A percentile compares a stretch with the other conserved stretches of the same genome.
Evolutionary conservation across 371 early-diverging fungal genomes (phyloP).

Genomic region (Actinomortierella wolfii): DNA sequence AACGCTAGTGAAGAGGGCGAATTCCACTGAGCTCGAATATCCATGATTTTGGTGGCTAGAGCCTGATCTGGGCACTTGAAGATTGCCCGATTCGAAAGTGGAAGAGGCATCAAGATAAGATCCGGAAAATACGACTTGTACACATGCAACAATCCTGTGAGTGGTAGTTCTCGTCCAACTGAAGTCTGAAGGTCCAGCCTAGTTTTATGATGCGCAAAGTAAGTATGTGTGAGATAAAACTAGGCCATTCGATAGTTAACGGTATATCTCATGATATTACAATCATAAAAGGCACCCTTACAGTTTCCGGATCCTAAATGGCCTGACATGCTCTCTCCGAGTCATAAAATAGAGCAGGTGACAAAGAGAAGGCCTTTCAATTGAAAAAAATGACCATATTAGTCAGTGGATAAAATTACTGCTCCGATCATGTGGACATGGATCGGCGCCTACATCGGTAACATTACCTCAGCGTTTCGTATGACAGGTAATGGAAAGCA

Average conservation of each 20-base stretch:
- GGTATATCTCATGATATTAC: too few species aligned
- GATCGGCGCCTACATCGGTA: too few species aligned
- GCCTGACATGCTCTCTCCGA: slow-evolving; percentile 51
- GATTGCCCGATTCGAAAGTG: slow-evolving; percentile 22
- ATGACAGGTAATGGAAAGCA: slow-evolving; percentile 52
- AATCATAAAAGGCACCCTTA: slow-evolving; percentile 31
- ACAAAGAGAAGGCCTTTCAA: slow-evolving; percentile 50
- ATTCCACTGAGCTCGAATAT: slow-evolving; percentile 43
- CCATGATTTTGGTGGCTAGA: slow-evolving; percentile 28
- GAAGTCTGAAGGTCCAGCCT: slow-evolving; percentile 48
- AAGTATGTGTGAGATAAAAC: too few species aligned
- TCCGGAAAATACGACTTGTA: slow-evolving; percentile 51
- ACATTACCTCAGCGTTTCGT: slow-evolving; percentile 50
- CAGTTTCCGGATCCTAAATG: slow-evolving; percentile 55
- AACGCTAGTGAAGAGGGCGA: too few species aligned
- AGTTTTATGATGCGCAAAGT: neutral
- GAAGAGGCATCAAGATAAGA: slow-evolving; percentile 42
- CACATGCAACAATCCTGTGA: slow-evolving; percentile 49
- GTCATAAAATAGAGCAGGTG: slow-evolving; percentile 62
- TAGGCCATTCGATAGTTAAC: too few species aligned
- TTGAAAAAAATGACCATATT: neutral
- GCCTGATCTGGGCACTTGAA: slow-evolving; percentile 52
- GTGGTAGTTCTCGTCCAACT: slow-evolving; percentile 44
- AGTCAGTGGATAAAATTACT: too few species aligned
- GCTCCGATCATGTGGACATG: too few species aligned